phyloP scores from a whole-genome alignment of 1,284 basidiomycete species.

The Ustilago shanxiensis region DNA sequence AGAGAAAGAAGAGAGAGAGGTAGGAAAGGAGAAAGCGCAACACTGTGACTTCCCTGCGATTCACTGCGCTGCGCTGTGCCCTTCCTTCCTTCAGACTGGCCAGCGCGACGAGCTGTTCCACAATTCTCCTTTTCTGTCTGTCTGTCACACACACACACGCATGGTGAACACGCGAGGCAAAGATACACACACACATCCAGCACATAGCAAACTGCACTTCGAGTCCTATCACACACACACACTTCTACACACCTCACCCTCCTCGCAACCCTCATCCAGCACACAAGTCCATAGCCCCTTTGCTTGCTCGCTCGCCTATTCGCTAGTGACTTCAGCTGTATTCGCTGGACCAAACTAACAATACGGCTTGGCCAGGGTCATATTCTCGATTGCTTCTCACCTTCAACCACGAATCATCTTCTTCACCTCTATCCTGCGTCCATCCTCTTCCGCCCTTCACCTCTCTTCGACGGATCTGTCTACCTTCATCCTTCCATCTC shows the following conservation, averaged over 20 bases:
- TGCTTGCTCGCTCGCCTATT: neutral
- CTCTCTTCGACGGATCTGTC: too few relatives aligned
- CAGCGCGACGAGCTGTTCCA: neutral
- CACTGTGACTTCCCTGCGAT: neutral
- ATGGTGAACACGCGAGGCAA: neutral
- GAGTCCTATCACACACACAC: neutral
- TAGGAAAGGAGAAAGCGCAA: slow-evolving; percentile 4
- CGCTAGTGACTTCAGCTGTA: too few relatives aligned
- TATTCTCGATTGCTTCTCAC: neutral
- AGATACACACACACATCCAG: neutral
- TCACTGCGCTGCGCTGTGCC: too few relatives aligned
- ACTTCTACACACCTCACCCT: neutral
- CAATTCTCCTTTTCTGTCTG: neutral
- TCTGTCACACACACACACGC: neutral
- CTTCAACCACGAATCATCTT: neutral
- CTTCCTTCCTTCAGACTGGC: too few relatives aligned
- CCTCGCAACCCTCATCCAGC: too few relatives aligned
- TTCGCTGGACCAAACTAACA: neutral
- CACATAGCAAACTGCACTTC: neutral
- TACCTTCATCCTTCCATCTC: neutral
- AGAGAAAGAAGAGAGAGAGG: neutral
- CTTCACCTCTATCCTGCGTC: neutral
- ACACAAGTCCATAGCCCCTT: neutral
- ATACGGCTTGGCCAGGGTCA: neutral
- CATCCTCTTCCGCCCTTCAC: neutral